Percentiles rank a stretch among this genome's conserved stretches.
These are phyloP conservation scores for Saraca asoca DNA, from an alignment of 331 rosid genomes.

Conservation along the genomic window DNA sequence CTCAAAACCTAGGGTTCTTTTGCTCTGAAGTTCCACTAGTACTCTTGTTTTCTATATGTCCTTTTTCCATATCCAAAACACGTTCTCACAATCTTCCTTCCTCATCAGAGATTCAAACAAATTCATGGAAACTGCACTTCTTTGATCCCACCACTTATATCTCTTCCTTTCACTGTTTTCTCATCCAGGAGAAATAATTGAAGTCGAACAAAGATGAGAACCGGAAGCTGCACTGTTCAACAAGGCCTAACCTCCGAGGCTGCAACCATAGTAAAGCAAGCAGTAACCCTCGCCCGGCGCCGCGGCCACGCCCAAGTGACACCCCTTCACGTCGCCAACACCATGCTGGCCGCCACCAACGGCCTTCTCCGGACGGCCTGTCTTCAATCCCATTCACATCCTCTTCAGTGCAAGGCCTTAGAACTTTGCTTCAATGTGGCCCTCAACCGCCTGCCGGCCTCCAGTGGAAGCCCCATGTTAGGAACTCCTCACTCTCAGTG, in stretches of 20 bases:
- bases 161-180: not conserved
- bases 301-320: slow-evolving; percentile 98
- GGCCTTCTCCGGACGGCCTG: slow-evolving; percentile 80
- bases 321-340: slow-evolving; percentile 91
- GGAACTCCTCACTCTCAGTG: slow-evolving; percentile 51
- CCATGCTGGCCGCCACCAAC: slow-evolving; percentile 70
- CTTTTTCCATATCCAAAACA: slow-evolving; percentile 33
- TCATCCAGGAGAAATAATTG: not conserved
- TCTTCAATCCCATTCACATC: slow-evolving; percentile 89
- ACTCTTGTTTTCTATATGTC: slow-evolving; percentile 17
- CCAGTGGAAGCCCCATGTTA: slow-evolving; percentile 72
- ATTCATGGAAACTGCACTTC: slow-evolving; percentile 28
- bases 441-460: slow-evolving; percentile 83
- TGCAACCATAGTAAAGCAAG: slow-evolving; percentile 69
- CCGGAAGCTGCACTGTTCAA: slow-evolving; percentile 76
- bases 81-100: not conserved
- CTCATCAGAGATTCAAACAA: slow-evolving; percentile 18
- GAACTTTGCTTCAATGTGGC: slow-evolving; percentile 99
- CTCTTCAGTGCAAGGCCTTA: slow-evolving; percentile 94
- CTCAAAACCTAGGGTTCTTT: slow-evolving; percentile 31
- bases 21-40: slow-evolving; percentile 18
- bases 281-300: slow-evolving; percentile 76
- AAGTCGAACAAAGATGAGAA: slow-evolving; percentile 60
- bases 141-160: slow-evolving; percentile 14
- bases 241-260: slow-evolving; percentile 89